Evolutionary conservation across 164 flowering plant genomes (phyloP), one percentile per base, ranked within the genome.

Genomic region (Dillenia suffruticosa): DNA sequence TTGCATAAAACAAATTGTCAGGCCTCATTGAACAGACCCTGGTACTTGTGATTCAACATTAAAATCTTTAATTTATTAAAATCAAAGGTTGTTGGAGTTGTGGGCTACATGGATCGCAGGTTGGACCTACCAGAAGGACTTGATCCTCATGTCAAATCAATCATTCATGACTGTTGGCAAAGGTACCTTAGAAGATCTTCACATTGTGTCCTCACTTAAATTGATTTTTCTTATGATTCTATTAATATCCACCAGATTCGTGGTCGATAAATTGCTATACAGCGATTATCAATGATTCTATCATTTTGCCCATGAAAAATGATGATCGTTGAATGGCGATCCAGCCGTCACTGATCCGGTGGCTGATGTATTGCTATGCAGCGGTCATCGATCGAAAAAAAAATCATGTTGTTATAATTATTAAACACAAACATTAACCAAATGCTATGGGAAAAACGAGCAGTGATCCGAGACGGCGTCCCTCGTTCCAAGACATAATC

Each of bases 51-150:
- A 24, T 43, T 9, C 48, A 10, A 52, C 17, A 10, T 52, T 44
- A 16, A 3, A 14, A 15, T 9, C 7, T 1, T 12, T 49, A 44
- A 68, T 22, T 2, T 12, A 12, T 24, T 17, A 15, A 14, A 26
- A 44, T 32, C 49, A 12, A 67, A 91, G 97, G 90, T 88, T 49
- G 92, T 89, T 54, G 97, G 94, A 61, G 82, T 86, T 6, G 97
- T 92, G 12, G 97, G 96, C 56, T 89, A 89, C 78, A 85, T 85
- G 94, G 86, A 87, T 46, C 84, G 87, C 55, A 76, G 97, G 63
- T 69, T 92, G 50, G 96, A 92, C 55, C 14, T 92, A n/a, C 97
- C 96, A 5, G 89, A 84, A 68, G 72, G 61, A 46, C 66, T 91
- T 11, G 90, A 91, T 74, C 92, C 90, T 14, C 77, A 63, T 16